Conservation (phyloP, 495 filamentous ascomycete species). For the Cryomyces antarcticus region DNA sequence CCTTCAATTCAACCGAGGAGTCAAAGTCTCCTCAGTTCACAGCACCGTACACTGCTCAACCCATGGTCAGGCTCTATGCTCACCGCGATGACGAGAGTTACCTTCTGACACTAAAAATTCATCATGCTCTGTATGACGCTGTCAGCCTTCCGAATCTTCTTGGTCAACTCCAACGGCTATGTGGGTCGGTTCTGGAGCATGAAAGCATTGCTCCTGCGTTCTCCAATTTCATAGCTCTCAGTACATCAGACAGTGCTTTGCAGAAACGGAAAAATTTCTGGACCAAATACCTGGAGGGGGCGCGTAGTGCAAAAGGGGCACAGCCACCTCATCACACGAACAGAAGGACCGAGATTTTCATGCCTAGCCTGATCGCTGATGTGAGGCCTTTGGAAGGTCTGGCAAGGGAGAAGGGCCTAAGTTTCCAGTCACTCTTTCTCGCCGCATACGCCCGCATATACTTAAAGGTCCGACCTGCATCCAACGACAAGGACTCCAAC, state of each 20-base stretch:
- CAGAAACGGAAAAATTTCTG: slow-evolving; percentile 26
- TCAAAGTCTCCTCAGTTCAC: too few species aligned
- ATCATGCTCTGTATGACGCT: slow-evolving; percentile 42
- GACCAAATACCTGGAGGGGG: slow-evolving; percentile 27
- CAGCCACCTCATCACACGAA: slow-evolving; percentile 3
- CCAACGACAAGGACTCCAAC: neutral
- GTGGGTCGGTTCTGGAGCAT: slow-evolving; percentile 6
- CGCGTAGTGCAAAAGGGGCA: slow-evolving; percentile 2
- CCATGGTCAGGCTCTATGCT: slow-evolving; percentile 13
- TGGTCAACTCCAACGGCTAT: slow-evolving; percentile 21
- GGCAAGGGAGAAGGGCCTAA: slow-evolving; percentile 20
- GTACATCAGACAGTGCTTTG: slow-evolving; percentile 4
- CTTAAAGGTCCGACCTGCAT: slow-evolving; percentile 3
- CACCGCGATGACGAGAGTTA: slow-evolving; percentile 9
- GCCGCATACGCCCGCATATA: slow-evolving; percentile 26
- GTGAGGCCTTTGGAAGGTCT: slow-evolving; percentile 12
- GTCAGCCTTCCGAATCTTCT: slow-evolving; percentile 31
- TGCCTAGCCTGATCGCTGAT: slow-evolving; percentile 10
- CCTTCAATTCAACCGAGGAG: too few species aligned
- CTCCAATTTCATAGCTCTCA: slow-evolving; percentile 15
- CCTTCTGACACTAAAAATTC: slow-evolving; percentile 29
- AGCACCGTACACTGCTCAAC: slow-evolving; percentile 4
- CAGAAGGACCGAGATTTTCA: slow-evolving; percentile 22
- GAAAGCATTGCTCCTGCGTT: slow-evolving; percentile 1
- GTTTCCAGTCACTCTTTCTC: slow-evolving; percentile 29